Evolutionary conservation across 352 stramenopile species (phyloP), one percentile per base, ranked within the genome.

Genomic region (Pythium utonaiense): DNA sequence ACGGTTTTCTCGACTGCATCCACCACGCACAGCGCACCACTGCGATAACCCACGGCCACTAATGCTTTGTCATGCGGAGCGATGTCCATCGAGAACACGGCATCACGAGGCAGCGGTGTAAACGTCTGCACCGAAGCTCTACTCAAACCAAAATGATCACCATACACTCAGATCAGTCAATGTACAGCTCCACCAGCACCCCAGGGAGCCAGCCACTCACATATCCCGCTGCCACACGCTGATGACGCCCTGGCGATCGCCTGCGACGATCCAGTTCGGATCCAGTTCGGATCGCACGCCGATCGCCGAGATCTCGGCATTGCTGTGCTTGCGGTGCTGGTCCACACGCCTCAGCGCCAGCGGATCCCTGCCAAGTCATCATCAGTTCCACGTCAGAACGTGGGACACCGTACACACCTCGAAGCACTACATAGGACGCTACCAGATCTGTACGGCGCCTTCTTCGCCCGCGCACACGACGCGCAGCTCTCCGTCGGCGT

Each of bases 381-480:
- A 33, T 5, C n/a, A n/a, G n/a, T n/a, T n/a, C n/a, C n/a, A n/a
- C n/a, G n/a, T n/a, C n/a, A n/a, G n/a, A n/a, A n/a, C n/a, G n/a
- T n/a, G n/a, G n/a, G n/a, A n/a, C n/a, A n/a, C n/a, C n/a, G n/a
- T n/a, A n/a, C n/a, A n/a, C n/a, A n/a, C n/a, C n/a, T n/a, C n/a
- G n/a, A n/a, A n/a, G 31, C 31, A 36, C 31, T 13, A 36, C 13
- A 36, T 21, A 0, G 16, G 4, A 44, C 36, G 14, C 7, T 58
- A 89, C 83, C 83, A 93, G 28, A 93, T 70, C 67, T 93, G 83
- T 27, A 93, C 75, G 27, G 73, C 67, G 24, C 79, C 83, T 67
- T 89, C 83, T 53, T 93, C 83, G 30, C 79, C 80, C 4, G 64
- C 72, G 33, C 79, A 89, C 31, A 88, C 60, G 10, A 93, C 17